Evolutionary conservation across 2,329 filamentous ascomycete genomes (phyloP).

Genomic region (Penicillium sp.): DNA sequence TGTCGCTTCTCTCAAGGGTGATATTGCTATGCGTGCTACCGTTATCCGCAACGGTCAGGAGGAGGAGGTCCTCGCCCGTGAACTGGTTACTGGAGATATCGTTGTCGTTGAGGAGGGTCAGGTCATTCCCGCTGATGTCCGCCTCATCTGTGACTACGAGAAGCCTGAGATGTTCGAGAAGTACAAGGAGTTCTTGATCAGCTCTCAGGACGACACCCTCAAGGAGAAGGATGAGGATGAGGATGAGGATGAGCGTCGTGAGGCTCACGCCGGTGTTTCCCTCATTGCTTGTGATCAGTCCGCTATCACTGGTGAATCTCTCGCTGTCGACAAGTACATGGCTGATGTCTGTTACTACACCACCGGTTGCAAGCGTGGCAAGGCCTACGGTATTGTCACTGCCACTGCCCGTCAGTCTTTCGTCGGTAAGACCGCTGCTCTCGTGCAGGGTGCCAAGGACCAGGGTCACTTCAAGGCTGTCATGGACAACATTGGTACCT

Average conservation of each 20-base stretch:
- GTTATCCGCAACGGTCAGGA: slow-evolving; percentile 68
- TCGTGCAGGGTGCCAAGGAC: slow-evolving; percentile 73
- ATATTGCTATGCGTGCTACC: slow-evolving; percentile 72
- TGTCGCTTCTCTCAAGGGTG: slow-evolving; percentile 71
- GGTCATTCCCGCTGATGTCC: slow-evolving; percentile 67
- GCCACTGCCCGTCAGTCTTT: slow-evolving; percentile 70
- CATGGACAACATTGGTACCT: slow-evolving; percentile 77
- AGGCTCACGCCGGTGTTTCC: slow-evolving; percentile 51
- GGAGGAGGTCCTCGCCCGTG: slow-evolving; percentile 67
- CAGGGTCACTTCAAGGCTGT: slow-evolving; percentile 79
- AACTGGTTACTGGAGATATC: slow-evolving; percentile 74
- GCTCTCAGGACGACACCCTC: slow-evolving; percentile 59
- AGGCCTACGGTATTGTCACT: slow-evolving; percentile 68
- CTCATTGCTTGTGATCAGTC: slow-evolving; percentile 75
- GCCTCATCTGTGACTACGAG: slow-evolving; percentile 71
- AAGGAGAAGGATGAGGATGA: slow-evolving; percentile 54
- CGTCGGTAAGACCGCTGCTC: slow-evolving; percentile 71
- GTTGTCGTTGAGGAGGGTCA: slow-evolving; percentile 71
- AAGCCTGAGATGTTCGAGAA: slow-evolving; percentile 65
- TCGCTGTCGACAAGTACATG: slow-evolving; percentile 64
- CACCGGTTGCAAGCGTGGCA: slow-evolving; percentile 77
- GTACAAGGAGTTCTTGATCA: slow-evolving; percentile 64
- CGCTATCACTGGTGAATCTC: slow-evolving; percentile 77
- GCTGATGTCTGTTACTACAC: slow-evolving; percentile 75
- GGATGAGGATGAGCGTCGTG: background rate